Conservation (phyloP, 805 yeast genomes). For the Starmerella tilneyi region DNA sequence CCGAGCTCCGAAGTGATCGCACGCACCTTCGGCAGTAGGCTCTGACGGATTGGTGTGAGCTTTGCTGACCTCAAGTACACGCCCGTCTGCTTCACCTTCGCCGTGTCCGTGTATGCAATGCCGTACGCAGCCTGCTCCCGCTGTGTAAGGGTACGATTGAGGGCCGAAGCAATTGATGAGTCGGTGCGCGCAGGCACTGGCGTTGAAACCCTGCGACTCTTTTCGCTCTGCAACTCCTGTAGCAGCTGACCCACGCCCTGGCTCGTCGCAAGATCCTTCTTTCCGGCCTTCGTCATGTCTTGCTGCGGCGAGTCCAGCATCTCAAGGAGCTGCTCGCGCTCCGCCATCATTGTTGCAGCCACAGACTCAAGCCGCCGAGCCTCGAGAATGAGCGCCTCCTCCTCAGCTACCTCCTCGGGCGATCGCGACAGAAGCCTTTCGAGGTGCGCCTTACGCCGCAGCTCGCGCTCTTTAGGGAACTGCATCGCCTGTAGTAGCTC, state of each 20-base stretch:
- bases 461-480: slow-evolving; percentile 61
- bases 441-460: slow-evolving; percentile 69
- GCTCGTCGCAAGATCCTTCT: slow-evolving; percentile 38
- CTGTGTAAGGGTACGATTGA: slow-evolving; percentile 49
- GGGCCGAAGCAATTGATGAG: slow-evolving; percentile 13
- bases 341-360: slow-evolving; percentile 2
- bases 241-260: slow-evolving; percentile 84
- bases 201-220: slow-evolving; percentile 32
- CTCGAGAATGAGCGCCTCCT: slow-evolving; percentile 85
- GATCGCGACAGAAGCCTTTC: slow-evolving; percentile 67
- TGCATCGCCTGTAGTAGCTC: slow-evolving; percentile 54
- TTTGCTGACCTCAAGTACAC: slow-evolving; percentile 72
- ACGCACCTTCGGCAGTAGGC: slow-evolving; percentile 51
- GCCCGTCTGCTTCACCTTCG: slow-evolving; percentile 54
- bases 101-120: slow-evolving; percentile 39
- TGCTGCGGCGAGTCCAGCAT: slow-evolving; percentile 47
- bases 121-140: slow-evolving; percentile 84
- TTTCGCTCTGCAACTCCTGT: slow-evolving; percentile 63
- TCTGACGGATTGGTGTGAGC: slow-evolving; percentile 68
- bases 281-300: slow-evolving; percentile 27
- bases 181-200: slow-evolving; percentile 13
- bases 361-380: slow-evolving; percentile 76
- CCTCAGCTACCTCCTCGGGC: slow-evolving; percentile 97
- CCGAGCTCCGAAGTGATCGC: slow-evolving; percentile 67
- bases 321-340: slow-evolving; percentile 5